phyloP scores from a whole-genome alignment of 2,329 filamentous ascomycete species.

The Fusarium pseudocircinatum region DNA sequence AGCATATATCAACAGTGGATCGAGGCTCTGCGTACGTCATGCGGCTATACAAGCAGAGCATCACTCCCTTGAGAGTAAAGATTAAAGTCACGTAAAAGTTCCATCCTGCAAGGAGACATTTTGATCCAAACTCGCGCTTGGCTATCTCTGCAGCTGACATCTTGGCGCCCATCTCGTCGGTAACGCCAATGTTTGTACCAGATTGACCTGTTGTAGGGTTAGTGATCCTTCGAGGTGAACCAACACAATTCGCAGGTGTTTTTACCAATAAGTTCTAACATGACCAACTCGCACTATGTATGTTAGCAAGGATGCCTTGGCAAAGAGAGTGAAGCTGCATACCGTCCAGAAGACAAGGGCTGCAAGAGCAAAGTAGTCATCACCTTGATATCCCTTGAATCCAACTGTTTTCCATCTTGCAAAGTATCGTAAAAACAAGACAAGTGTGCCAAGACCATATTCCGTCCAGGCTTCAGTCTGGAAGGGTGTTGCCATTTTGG shows the following conservation, averaged over 20 bases:
- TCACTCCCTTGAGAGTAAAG: constrained; percentile 55
- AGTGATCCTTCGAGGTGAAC: constrained; percentile 2
- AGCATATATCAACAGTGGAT: neutral
- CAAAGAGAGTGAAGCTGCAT: constrained; percentile 4
- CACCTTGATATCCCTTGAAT: constrained; percentile 52
- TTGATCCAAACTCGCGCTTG: constrained; percentile 47
- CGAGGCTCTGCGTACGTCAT: constrained; percentile 49
- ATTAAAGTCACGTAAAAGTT: constrained; percentile 54
- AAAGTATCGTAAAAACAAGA: constrained; percentile 52
- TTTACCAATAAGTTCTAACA: constrained; percentile 49
- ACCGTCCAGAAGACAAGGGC: constrained; percentile 53
- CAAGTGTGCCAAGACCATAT: constrained; percentile 50
- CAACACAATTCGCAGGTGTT: neutral
- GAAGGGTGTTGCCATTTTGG: constrained; percentile 51
- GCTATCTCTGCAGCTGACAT: constrained; percentile 45
- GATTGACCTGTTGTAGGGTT: constrained; percentile 45
- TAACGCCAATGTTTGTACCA: constrained; percentile 52
- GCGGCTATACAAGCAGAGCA: constrained; percentile 55
- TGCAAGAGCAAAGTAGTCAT: constrained; percentile 54
- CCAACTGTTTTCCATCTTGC: constrained; percentile 52
- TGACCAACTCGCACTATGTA: constrained; percentile 41
- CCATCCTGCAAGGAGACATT: constrained; percentile 51
- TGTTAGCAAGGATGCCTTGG: neutral
- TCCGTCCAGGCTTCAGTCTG: constrained; percentile 56
- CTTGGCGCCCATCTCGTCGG: constrained; percentile 44